Percentiles rank a stretch among this genome's conserved stretches.
phyloP scores from a whole-genome alignment of 1,284 basidiomycete genomes.

The Irpex sp. region DNA sequence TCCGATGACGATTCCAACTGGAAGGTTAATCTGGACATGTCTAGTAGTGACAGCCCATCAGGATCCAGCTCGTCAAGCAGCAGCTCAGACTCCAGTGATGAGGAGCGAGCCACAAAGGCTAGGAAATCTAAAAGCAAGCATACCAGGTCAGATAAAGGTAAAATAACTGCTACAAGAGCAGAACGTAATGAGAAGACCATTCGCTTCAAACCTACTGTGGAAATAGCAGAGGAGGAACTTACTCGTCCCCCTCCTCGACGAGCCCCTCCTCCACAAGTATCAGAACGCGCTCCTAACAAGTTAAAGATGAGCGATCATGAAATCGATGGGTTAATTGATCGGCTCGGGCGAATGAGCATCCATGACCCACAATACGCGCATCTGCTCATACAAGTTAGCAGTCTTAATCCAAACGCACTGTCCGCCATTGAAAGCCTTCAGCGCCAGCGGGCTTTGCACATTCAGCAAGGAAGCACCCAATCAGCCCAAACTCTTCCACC shows the following conservation, averaged over 20 bases:
- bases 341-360: constrained; percentile 1
- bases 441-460: not conserved
- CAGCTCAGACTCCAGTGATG: not conserved
- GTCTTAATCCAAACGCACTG: not conserved
- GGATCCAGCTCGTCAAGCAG: not conserved
- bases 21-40: not conserved
- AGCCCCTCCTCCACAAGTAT: not conserved
- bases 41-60: not conserved
- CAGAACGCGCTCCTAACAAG: not conserved
- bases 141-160: not conserved
- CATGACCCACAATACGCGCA: constrained; percentile 2
- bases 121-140: not conserved
- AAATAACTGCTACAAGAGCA: not conserved
- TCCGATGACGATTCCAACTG: constrained; percentile 6
- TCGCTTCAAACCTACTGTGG: not conserved
- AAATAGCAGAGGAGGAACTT: not conserved
- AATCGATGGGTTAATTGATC: constrained; percentile 5
- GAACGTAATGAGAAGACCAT: not conserved
- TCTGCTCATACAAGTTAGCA: not conserved
- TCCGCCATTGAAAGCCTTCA: constrained; percentile 2
- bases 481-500: not conserved
- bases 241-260: not conserved
- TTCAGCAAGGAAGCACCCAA: not conserved
- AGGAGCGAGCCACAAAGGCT: not conserved
- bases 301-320: not conserved